Evolutionary conservation across 495 filamentous ascomycete genomes (phyloP).

Genomic region (Tuber indicum): DNA sequence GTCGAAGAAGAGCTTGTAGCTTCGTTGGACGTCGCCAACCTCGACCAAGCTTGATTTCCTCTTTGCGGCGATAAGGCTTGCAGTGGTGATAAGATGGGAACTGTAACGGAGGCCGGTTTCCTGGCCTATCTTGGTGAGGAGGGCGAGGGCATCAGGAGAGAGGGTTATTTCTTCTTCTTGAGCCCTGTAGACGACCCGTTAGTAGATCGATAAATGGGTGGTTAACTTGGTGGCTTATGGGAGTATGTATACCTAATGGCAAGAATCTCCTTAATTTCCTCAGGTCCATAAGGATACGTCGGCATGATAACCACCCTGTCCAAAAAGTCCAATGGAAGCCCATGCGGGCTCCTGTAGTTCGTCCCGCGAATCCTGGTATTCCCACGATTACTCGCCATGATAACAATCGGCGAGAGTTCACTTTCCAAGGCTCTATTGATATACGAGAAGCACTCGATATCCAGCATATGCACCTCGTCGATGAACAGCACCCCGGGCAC

Average conservation of each 20-base stretch:
- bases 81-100: conserved; percentile 91
- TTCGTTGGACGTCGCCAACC: conserved; percentile 82
- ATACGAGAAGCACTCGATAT: conserved; percentile 98
- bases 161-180: conserved; percentile 94
- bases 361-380: conserved; percentile 89
- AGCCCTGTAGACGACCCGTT: conserved; percentile 48
- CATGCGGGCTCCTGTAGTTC: conserved; percentile 72
- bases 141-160: conserved; percentile 75
- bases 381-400: conserved; percentile 98
- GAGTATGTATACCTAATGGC: conserved; percentile 49
- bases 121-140: conserved; percentile 90
- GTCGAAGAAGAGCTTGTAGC: conserved; percentile 90
- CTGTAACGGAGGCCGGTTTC: conserved; percentile 89
- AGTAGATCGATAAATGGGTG: conserved; percentile 1
- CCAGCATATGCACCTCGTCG: conserved; percentile 98
- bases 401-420: conserved; percentile 91
- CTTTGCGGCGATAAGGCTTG: conserved; percentile 72
- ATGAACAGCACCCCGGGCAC: conserved; percentile 97
- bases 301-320: conserved; percentile 95
- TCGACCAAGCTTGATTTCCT: conserved; percentile 65
- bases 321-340: conserved; percentile 89
- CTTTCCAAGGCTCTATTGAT: conserved; percentile 94
- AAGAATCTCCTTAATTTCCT: conserved; percentile 86
- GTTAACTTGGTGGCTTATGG: background rate
- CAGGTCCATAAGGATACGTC: conserved; percentile 76